These are phyloP conservation scores for Echinochloa phyllopogon DNA, from an alignment of 176 grass and related monocot genomes.

Conservation along the genomic window DNA sequence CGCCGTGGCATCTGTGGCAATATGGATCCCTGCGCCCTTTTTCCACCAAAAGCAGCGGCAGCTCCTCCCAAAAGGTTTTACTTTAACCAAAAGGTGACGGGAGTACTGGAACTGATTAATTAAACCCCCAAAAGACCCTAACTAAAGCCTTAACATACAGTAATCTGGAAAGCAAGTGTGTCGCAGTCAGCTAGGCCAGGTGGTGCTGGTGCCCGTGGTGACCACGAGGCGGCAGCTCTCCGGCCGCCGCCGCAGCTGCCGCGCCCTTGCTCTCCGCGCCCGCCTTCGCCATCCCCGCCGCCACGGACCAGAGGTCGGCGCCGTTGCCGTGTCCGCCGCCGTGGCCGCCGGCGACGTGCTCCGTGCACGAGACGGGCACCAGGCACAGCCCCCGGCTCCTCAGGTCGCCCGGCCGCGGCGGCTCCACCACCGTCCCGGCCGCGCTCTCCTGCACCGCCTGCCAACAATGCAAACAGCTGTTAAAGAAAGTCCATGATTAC, in stretches of 20 bases:
- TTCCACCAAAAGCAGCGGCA: conserved; percentile 5
- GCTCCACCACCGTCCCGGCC: conserved; percentile 16
- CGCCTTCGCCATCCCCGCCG: conserved; percentile 16
- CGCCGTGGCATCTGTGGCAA: neutral
- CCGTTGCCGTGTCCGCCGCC: conserved; percentile 44
- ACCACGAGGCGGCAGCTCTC: neutral
- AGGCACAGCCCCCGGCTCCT: conserved; percentile 87
- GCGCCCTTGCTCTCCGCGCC: neutral
- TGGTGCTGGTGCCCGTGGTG: neutral
- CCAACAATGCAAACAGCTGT: neutral
- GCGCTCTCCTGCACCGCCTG: conserved; percentile 21
- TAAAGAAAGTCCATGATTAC: neutral
- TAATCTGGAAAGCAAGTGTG: neutral
- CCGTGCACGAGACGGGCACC: conserved; percentile 77
- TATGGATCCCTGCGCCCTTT: conserved; percentile 28
- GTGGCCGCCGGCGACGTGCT: conserved; percentile 58
- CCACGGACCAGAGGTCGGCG: conserved; percentile 78
- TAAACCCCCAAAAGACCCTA: neutral
- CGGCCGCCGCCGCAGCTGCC: neutral
- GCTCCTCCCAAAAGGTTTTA: neutral
- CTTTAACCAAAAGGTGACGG: conserved; percentile 23
- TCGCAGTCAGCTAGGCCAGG: conserved; percentile 33
- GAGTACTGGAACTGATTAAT: conserved; percentile 30
- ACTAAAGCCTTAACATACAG: conserved; percentile 12
- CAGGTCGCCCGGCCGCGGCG: conserved; percentile 44